Conservation (phyloP, 2,329 filamentous ascomycete genomes). For the Verticillium zaregamsianum region DNA sequence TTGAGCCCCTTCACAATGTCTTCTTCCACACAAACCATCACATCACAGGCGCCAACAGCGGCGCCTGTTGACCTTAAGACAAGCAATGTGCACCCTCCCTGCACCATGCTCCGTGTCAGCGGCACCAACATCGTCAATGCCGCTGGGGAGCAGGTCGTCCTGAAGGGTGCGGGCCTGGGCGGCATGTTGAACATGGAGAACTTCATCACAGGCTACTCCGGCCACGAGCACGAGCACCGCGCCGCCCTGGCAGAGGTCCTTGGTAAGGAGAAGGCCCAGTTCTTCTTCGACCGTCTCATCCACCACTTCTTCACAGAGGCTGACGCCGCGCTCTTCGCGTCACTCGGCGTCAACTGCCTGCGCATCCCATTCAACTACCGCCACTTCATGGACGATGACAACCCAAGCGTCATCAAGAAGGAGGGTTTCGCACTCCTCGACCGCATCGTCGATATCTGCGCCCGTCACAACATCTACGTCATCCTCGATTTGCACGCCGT, state of each 20-base stretch:
- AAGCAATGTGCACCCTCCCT: conserved; percentile 10
- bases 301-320: conserved; percentile 56
- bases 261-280: conserved; percentile 52
- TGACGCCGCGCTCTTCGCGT: conserved; percentile 55
- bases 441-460: conserved; percentile 40
- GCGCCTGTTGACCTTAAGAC: not conserved
- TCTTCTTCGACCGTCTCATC: conserved; percentile 54
- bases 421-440: conserved; percentile 46
- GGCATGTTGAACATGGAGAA: conserved; percentile 48
- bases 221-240: conserved; percentile 54
- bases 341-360: conserved; percentile 52
- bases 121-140: conserved; percentile 37
- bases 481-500: conserved; percentile 41
- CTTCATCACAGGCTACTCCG: conserved; percentile 60
- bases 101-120: conserved; percentile 23
- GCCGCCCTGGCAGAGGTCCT: conserved; percentile 48
- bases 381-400: conserved; percentile 49
- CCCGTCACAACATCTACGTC: conserved; percentile 35
- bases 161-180: conserved; percentile 29
- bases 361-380: conserved; percentile 59
- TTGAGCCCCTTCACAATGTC: not conserved
- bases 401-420: conserved; percentile 41
- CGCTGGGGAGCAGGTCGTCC: conserved; percentile 38
- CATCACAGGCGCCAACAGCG: not conserved
- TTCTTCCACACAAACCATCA: not conserved